phyloP scores from a whole-genome alignment of 2,329 filamentous ascomycete genomes.

The Apiospora hydei region DNA sequence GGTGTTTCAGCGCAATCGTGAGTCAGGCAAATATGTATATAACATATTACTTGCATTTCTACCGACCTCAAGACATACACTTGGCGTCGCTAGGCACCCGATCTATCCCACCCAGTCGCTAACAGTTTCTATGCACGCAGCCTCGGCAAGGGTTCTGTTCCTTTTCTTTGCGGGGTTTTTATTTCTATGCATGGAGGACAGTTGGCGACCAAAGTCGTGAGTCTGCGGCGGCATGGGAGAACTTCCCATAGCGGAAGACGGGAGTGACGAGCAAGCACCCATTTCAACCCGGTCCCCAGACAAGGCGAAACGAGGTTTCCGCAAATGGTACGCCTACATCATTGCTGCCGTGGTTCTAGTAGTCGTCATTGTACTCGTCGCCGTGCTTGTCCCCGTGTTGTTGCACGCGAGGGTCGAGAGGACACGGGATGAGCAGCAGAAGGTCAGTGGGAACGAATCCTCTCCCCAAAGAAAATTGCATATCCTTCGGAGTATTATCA shows the following conservation, averaged over 20 bases:
- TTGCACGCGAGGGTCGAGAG: not conserved
- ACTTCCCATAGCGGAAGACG: not conserved
- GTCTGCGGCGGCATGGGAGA: constrained; percentile 14
- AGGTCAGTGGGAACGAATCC: constrained; percentile 19
- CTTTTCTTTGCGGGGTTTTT: too few relatives aligned
- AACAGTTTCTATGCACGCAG: not conserved
- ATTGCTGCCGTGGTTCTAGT: not conserved
- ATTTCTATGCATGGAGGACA: not conserved
- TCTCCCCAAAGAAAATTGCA: not conserved
- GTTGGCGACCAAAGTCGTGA: not conserved
- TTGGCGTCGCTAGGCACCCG: not conserved
- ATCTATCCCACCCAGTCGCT: not conserved
- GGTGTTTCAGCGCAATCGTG: too few relatives aligned
- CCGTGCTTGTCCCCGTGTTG: constrained; percentile 8
- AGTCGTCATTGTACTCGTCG: constrained; percentile 11
- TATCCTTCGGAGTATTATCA: not conserved
- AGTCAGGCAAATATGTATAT: too few relatives aligned
- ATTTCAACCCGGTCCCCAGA: not conserved
- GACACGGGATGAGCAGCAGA: constrained; percentile 8
- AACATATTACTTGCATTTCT: too few relatives aligned
- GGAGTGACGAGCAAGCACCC: constrained; percentile 1
- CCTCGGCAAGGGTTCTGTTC: not conserved
- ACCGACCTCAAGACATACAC: not conserved
- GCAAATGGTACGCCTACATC: constrained; percentile 3
- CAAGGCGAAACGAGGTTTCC: constrained; percentile 1